Percentiles rank a stretch among this genome's conserved stretches.
Evolutionary conservation across 2,329 filamentous ascomycete genomes (phyloP).

Genomic region (Aureobasidium namibiae): DNA sequence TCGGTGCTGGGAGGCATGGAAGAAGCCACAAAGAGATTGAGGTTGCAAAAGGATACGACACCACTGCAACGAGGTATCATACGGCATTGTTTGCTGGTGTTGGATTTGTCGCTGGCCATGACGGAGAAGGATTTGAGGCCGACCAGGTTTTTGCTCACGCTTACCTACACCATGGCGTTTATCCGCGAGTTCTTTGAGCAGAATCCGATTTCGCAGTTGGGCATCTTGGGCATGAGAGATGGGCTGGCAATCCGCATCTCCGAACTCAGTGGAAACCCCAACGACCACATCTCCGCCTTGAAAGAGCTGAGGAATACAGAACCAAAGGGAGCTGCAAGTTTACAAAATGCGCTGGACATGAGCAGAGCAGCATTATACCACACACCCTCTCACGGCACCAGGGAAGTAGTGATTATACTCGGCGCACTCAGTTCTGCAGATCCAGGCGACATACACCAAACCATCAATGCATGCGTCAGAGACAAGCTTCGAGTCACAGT

Average conservation of each 20-base stretch:
- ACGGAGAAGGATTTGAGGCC: slow-evolving; percentile 88
- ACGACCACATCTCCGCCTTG: slow-evolving; percentile 74
- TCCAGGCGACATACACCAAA: slow-evolving; percentile 90
- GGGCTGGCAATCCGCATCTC: slow-evolving; percentile 79
- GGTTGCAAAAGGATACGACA: slow-evolving; percentile 85
- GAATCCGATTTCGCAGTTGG: slow-evolving; percentile 94
- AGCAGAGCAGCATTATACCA: slow-evolving; percentile 86
- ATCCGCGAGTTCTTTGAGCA: slow-evolving; percentile 95
- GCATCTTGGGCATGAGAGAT: slow-evolving; percentile 86
- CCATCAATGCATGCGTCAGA: slow-evolving; percentile 66
- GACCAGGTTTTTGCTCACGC: slow-evolving; percentile 71
- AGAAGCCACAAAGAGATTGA: slow-evolving; percentile 34
- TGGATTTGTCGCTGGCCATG: slow-evolving; percentile 94
- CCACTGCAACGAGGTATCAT: slow-evolving; percentile 95
- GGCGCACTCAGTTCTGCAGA: slow-evolving; percentile 86
- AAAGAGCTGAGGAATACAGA: slow-evolving; percentile 43
- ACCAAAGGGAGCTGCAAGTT: slow-evolving; percentile 42
- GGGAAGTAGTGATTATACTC: slow-evolving; percentile 86
- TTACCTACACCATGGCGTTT: slow-evolving; percentile 79
- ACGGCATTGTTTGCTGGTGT: slow-evolving; percentile 81
- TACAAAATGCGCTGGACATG: slow-evolving; percentile 97
- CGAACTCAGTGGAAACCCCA: slow-evolving; percentile 85
- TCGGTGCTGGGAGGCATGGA: slow-evolving; percentile 28
- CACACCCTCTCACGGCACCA: slow-evolving; percentile 83
- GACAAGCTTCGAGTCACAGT: slow-evolving; percentile 84